Conservation (phyloP, 1,139 yeast species). For the Suhomyces coccinellae region DNA sequence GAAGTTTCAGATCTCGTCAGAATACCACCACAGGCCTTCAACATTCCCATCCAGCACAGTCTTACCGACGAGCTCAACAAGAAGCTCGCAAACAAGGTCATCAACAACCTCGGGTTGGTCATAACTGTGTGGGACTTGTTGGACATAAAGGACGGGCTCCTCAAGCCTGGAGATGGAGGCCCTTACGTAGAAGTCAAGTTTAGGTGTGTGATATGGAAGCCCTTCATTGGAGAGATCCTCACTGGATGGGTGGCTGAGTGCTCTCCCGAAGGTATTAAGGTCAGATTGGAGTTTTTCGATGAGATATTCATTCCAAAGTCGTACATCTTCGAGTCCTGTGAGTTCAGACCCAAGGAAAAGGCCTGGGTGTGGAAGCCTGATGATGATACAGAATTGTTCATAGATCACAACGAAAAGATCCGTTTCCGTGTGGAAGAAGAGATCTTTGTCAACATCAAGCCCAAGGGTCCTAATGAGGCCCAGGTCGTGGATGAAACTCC, state of each 20-base stretch:
- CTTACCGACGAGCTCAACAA: conserved; percentile 77
- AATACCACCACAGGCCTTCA: conserved; percentile 83
- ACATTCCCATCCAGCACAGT: conserved; percentile 67
- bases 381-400: conserved; percentile 68
- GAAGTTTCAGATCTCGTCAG: conserved; percentile 80
- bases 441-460: conserved; percentile 77
- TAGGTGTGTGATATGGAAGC: conserved; percentile 82
- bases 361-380: conserved; percentile 95
- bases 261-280: conserved; percentile 81
- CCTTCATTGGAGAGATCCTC: conserved; percentile 90
- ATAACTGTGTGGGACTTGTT: conserved; percentile 81
- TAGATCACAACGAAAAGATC: conserved; percentile 88
- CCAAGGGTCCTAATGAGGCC: conserved; percentile 62
- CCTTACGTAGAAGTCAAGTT: conserved; percentile 75
- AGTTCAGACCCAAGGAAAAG: conserved; percentile 69
- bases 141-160: conserved; percentile 78
- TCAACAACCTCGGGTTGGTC: conserved; percentile 81
- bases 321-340: conserved; percentile 76
- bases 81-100: conserved; percentile 81
- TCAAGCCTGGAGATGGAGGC: conserved; percentile 97
- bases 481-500: conserved; percentile 23
- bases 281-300: conserved; percentile 83
- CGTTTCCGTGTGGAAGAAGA: conserved; percentile 91
- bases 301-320: conserved; percentile 87
- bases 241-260: conserved; percentile 94